Evolutionary conservation across 2,329 filamentous ascomycete genomes (phyloP).

Genomic region (Gremmenia infestans): DNA sequence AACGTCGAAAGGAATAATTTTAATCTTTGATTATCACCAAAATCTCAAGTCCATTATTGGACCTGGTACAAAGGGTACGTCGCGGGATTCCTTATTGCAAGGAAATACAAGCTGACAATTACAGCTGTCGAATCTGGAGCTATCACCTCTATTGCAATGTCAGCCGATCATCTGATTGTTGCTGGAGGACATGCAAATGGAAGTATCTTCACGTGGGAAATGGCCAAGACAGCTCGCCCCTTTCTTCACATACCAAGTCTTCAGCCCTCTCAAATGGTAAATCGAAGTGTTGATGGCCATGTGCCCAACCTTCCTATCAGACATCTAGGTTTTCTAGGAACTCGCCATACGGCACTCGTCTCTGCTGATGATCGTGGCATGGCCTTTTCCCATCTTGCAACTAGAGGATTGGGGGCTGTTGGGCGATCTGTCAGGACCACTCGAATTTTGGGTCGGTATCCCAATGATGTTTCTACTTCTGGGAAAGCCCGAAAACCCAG

Average conservation of each 20-base stretch:
- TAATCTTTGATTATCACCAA: slow-evolving; percentile 97
- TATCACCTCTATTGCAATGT: slow-evolving; percentile 82
- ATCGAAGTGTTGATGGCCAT: slow-evolving; percentile 75
- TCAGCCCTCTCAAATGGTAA: slow-evolving; percentile 57
- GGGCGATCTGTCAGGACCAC: slow-evolving; percentile 84
- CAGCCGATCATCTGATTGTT: slow-evolving; percentile 88
- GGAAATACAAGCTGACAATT: slow-evolving; percentile 29
- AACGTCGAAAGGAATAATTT: slow-evolving; percentile 87
- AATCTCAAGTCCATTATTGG: slow-evolving; percentile 92
- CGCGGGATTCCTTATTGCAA: not conserved
- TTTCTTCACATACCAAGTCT: slow-evolving; percentile 84
- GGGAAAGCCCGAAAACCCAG: slow-evolving; percentile 80
- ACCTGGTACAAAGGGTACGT: slow-evolving; percentile 78
- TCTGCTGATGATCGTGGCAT: slow-evolving; percentile 94
- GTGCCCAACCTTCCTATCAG: slow-evolving; percentile 71
- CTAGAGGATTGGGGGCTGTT: slow-evolving; percentile 80
- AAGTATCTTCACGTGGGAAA: slow-evolving; percentile 96
- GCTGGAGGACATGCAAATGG: slow-evolving; percentile 87
- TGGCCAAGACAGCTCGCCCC: slow-evolving; percentile 71
- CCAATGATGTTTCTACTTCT: slow-evolving; percentile 55
- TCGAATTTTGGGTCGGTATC: slow-evolving; percentile 87
- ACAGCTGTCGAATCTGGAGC: slow-evolving; percentile 84
- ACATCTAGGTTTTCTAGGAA: slow-evolving; percentile 92
- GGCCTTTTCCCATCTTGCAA: slow-evolving; percentile 96
- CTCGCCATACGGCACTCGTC: slow-evolving; percentile 86